Conservation (phyloP, 176 grass and related monocot species). For the Tuctoria greenei region DNA sequence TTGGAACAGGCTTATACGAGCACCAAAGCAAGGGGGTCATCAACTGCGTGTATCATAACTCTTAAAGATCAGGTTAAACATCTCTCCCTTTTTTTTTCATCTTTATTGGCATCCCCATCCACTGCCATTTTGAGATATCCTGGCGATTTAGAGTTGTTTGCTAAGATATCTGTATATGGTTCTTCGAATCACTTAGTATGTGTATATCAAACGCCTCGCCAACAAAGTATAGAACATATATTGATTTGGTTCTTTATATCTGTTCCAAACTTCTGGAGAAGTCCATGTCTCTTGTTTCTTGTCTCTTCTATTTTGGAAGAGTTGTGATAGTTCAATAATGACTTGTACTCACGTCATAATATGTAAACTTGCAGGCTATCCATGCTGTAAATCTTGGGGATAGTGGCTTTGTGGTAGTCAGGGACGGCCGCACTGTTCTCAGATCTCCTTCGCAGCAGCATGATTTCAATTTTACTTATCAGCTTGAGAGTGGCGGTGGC, state of each 20-base stretch:
- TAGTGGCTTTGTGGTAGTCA: constrained; percentile 87
- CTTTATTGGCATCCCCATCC: background rate
- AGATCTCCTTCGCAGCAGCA: constrained; percentile 93
- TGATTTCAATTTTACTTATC: constrained; percentile 99
- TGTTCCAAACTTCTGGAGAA: background rate
- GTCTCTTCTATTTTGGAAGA: background rate
- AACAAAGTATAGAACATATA: background rate
- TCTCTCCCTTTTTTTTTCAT: background rate
- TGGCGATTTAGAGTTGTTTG: background rate
- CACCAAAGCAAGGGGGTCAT: constrained; percentile 89
- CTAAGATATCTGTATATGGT: background rate
- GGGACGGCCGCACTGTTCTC: constrained; percentile 83
- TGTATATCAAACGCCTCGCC: background rate
- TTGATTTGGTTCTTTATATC: background rate
- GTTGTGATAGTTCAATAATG: background rate
- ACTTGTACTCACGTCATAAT: background rate
- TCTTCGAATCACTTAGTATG: background rate
- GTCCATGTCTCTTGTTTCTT: background rate
- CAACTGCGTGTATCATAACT: constrained; percentile 95
- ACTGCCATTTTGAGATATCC: constrained; percentile 5
- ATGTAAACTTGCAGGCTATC: constrained; percentile 55
- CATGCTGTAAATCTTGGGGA: constrained; percentile 93
- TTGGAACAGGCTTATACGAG: constrained; percentile 82
- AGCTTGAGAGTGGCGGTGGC: constrained; percentile 92
- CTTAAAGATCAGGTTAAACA: constrained; percentile 71